A percentile compares a stretch with the other conserved stretches of the same genome.
These are phyloP conservation scores for Eucalyptus polyanthemos DNA, from an alignment of 345 rosid genomes.

Conservation along the genomic window DNA sequence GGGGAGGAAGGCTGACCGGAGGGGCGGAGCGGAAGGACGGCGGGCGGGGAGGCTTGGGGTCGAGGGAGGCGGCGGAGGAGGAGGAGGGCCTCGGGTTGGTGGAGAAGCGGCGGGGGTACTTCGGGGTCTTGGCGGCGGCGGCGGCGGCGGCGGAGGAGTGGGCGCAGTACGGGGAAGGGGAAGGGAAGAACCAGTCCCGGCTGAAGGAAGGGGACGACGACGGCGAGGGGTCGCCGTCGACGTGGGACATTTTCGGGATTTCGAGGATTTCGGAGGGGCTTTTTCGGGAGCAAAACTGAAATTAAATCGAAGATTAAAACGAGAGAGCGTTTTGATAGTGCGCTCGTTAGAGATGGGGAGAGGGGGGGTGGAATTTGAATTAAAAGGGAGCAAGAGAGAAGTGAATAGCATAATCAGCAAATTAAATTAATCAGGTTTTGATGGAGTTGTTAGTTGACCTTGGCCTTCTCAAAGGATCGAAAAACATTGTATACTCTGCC, in stretches of 20 bases:
- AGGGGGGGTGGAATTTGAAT: not conserved
- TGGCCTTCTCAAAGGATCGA: not conserved
- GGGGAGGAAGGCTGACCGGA: not conserved
- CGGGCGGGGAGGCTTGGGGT: not conserved
- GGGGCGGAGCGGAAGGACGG: constrained; percentile 2
- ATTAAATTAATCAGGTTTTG: not conserved
- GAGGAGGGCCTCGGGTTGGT: constrained; percentile 4
- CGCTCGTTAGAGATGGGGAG: not conserved
- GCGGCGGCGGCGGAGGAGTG: constrained; percentile 2
- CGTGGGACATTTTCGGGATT: constrained; percentile 19
- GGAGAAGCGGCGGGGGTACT: constrained; percentile 28
- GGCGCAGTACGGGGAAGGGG: constrained; percentile 29
- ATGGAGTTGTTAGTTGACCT: not conserved
- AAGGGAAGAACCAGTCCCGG: constrained; percentile 68
- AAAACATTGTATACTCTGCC: not conserved
- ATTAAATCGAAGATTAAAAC: not conserved
- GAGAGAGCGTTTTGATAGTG: not conserved
- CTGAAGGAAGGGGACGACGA: constrained; percentile 10
- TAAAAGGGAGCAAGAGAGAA: not conserved
- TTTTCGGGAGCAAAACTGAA: not conserved
- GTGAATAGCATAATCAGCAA: not conserved
- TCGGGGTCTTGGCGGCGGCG: constrained; percentile 4
- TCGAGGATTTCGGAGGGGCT: not conserved
- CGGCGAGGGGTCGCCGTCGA: not conserved
- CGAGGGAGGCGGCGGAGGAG: not conserved